Conservation (phyloP, 768 basidiomycete genomes). For the Tulasnella sp. region DNA sequence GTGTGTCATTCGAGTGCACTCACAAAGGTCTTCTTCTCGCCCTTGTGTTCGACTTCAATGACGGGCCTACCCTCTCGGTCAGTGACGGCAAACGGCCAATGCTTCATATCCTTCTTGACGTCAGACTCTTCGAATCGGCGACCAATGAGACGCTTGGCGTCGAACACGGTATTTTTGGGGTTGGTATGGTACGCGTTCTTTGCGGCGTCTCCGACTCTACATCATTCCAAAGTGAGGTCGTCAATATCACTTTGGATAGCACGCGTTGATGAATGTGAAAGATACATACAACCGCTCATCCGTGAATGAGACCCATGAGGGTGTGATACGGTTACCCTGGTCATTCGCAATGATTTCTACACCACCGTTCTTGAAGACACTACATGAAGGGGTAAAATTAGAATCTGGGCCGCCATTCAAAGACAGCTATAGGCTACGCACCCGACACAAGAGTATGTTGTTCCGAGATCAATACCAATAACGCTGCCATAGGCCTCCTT, state of each 20-base stretch:
- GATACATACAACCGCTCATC: slow-evolving; percentile 51
- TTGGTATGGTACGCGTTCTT: slow-evolving; percentile 94
- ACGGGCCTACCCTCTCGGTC: slow-evolving; percentile 72
- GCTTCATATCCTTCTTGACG: slow-evolving; percentile 72
- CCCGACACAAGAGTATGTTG: slow-evolving; percentile 95
- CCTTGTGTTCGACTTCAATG: slow-evolving; percentile 68
- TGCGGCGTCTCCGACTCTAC: slow-evolving; percentile 79
- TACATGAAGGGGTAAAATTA: slow-evolving; percentile 23
- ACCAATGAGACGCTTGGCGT: slow-evolving; percentile 92
- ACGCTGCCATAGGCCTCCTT: slow-evolving; percentile 80
- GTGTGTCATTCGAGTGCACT: slow-evolving; percentile 27
- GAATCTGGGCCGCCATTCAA: background rate
- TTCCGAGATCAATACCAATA: slow-evolving; percentile 86
- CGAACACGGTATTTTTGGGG: slow-evolving; percentile 89
- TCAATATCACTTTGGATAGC: slow-evolving; percentile 26
- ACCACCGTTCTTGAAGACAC: slow-evolving; percentile 74
- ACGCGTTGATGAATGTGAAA: slow-evolving; percentile 18
- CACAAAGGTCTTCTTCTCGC: slow-evolving; percentile 73
- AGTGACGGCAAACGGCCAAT: slow-evolving; percentile 82
- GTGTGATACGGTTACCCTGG: slow-evolving; percentile 82
- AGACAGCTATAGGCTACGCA: slow-evolving; percentile 35
- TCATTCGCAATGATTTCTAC: slow-evolving; percentile 88
- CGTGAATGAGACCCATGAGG: slow-evolving; percentile 74
- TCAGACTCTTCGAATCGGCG: slow-evolving; percentile 74
- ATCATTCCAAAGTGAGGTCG: no score